A percentile compares a stretch with the other conserved stretches of the same genome.
Evolutionary conservation across 2,329 filamentous ascomycete species (phyloP).

Genomic region (Claviceps pusilla): DNA sequence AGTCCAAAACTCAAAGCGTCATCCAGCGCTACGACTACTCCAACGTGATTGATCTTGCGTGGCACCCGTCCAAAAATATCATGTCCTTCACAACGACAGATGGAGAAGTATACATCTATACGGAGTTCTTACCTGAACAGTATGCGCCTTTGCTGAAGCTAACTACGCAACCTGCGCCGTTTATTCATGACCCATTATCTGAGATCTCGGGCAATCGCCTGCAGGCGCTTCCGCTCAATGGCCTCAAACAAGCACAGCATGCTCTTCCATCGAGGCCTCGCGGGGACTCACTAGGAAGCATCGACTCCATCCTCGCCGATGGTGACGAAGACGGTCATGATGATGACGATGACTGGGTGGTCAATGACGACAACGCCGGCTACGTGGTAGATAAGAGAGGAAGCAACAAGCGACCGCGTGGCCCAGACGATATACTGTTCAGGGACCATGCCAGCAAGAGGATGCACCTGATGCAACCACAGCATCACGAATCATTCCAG

Average conservation of each 20-base stretch:
- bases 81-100: conserved; percentile 84
- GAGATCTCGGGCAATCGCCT: conserved; percentile 54
- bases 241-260: conserved; percentile 33
- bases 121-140: conserved; percentile 49
- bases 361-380: conserved; percentile 88
- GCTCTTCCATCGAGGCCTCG: conserved; percentile 34
- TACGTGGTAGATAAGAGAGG: conserved; percentile 47
- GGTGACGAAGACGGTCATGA: conserved; percentile 36
- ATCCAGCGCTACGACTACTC: conserved; percentile 65
- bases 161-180: conserved; percentile 59
- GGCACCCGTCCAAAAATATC: conserved; percentile 83
- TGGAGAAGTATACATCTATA: conserved; percentile 84
- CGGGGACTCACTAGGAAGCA: conserved; percentile 54
- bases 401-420: conserved; percentile 38
- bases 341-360: conserved; percentile 66
- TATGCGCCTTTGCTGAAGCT: conserved; percentile 42
- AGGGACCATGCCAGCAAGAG: conserved; percentile 33
- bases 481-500: conserved; percentile 75
- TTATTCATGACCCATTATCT: conserved; percentile 64
- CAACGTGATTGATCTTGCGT: conserved; percentile 72
- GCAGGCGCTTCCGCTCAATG: conserved; percentile 32
- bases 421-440: conserved; percentile 33
- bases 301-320: conserved; percentile 67
- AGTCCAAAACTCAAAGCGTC: conserved; percentile 72
- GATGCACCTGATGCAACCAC: conserved; percentile 38